Conservation (phyloP, 495 filamentous ascomycete species). For the Podospora tetraspora region DNA sequence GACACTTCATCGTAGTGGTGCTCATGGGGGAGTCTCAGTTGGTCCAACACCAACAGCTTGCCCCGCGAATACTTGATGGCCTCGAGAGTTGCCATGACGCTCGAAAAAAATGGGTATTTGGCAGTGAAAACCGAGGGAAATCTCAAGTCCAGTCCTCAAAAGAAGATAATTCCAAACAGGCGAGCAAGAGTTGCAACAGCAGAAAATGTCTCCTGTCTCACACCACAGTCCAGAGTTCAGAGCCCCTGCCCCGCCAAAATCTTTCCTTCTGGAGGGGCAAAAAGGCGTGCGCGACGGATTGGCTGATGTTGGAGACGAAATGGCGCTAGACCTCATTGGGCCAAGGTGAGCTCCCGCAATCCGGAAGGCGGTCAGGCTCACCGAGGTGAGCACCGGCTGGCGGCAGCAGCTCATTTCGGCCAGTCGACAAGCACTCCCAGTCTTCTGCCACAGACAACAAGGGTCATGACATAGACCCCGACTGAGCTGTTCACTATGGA, state of each 20-base stretch:
- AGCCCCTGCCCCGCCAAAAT: slow-evolving; percentile 13
- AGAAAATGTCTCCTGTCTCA: slow-evolving; percentile 4
- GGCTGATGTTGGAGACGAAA: neutral
- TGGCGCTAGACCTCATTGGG: slow-evolving; percentile 9
- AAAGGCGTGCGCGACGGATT: neutral
- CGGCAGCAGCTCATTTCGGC: slow-evolving; percentile 3
- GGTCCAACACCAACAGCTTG: slow-evolving; percentile 79
- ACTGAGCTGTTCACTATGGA: slow-evolving; percentile 49
- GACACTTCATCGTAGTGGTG: slow-evolving; percentile 70
- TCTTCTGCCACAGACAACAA: neutral
- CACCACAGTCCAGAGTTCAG: neutral
- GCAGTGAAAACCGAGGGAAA: neutral
- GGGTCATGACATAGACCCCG: slow-evolving; percentile 27
- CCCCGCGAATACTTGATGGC: slow-evolving; percentile 82
- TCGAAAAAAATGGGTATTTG: neutral
- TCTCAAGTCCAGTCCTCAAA: neutral
- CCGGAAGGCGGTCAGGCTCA: slow-evolving; percentile 4
- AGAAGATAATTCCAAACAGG: neutral
- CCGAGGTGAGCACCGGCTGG: neutral
- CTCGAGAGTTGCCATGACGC: slow-evolving; percentile 55
- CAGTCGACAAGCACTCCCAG: neutral
- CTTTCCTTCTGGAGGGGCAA: neutral
- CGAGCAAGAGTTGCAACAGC: neutral
- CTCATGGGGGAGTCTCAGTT: slow-evolving; percentile 82
- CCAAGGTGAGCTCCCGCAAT: neutral